Base-by-base conservation (phyloP, 163 green algal genomes). In the Chlorella variabilis region DNA sequence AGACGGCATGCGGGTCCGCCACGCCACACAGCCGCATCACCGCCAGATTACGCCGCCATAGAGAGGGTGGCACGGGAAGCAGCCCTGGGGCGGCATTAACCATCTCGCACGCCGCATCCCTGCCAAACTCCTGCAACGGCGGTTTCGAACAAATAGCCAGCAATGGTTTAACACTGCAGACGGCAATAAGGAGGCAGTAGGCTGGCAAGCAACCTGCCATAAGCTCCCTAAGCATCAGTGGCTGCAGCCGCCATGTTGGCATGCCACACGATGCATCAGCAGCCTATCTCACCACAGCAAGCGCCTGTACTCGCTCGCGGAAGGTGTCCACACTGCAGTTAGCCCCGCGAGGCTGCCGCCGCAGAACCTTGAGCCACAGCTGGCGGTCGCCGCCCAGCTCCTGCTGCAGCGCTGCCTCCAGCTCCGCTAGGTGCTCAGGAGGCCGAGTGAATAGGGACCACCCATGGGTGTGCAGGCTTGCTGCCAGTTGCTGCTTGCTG, bases 41-140 rank as follows among this genome's bases (percentile, higher is more conserved):
- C 13, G 36, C 71, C 34, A 78, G 49, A 5, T 49, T 51, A 2
- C 29, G 38, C 36, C 42, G 49, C 71, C 71, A 78, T 3, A 56
- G 8, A 4, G 11, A 18, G 20, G 56, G 71, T 39, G 4, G 15
- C 54, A n/a, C 34, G 6, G 25, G 3, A n/a, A 78, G 51, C 51
- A 78, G 34, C 4, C 7, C 4, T 4, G 71, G 25, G 17, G 25
- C 1, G 11, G 18, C 34, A 23, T 27, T 2, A 5, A 51, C 49
- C 34, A 67, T 51, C 27, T n/a, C 2, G 18, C 56, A 51, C 36
- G 38, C 34, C 2, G 3, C 23, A 15, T 78, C 23, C 36, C 17
- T 18, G 20, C 51, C 34, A 78, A 78, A 78, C 23, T 51, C 71
- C 71, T 78, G 71, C 71, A 48, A 59, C 8, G n/a, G 36, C 1